Percentiles rank a stretch among this genome's conserved stretches.
Conservation (phyloP, 2,329 filamentous ascomycete genomes). For the Nigrospora sphaerica region DNA sequence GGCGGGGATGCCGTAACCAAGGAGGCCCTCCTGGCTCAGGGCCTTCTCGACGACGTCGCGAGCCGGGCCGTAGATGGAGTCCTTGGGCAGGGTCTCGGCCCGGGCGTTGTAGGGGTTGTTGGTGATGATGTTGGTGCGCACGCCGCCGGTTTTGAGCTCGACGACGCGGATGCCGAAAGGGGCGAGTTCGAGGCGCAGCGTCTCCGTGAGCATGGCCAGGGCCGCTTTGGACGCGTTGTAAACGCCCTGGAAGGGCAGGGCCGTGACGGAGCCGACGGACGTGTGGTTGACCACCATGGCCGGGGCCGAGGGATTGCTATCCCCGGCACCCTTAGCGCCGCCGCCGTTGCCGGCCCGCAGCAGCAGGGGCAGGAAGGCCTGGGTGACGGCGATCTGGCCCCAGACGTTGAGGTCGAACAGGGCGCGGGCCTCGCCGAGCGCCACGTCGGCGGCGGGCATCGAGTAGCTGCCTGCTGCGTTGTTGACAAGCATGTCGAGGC, state of each 20-base stretch:
- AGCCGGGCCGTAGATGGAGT: conserved; percentile 1
- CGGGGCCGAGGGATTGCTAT: background rate
- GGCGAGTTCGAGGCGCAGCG: conserved; percentile 22
- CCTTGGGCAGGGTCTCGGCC: background rate
- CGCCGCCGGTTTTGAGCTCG: conserved; percentile 8
- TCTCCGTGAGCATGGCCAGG: conserved; percentile 16
- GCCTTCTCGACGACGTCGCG: background rate
- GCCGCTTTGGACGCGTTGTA: conserved; percentile 20
- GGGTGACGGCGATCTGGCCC: conserved; percentile 1
- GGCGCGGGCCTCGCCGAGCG: background rate
- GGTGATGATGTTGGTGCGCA: conserved; percentile 3
- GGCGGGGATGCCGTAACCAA: background rate
- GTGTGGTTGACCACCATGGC: conserved; percentile 16
- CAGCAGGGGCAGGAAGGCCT: conserved; percentile 3
- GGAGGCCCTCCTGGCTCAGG: background rate
- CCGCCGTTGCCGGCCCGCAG: background rate
- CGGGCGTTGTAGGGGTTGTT: conserved; percentile 2
- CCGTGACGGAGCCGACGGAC: conserved; percentile 7
- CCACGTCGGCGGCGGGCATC: conserved; percentile 1
- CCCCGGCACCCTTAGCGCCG: no score
- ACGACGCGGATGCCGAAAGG: conserved; percentile 21
- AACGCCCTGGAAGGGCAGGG: conserved; percentile 6
- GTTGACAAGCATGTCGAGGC: conserved; percentile 3
- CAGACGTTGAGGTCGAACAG: conserved; percentile 3
- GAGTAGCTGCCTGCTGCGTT: background rate